phyloP scores from a whole-genome alignment of 192 early-diverging fungal species.

The Spinellus fusiger region DNA sequence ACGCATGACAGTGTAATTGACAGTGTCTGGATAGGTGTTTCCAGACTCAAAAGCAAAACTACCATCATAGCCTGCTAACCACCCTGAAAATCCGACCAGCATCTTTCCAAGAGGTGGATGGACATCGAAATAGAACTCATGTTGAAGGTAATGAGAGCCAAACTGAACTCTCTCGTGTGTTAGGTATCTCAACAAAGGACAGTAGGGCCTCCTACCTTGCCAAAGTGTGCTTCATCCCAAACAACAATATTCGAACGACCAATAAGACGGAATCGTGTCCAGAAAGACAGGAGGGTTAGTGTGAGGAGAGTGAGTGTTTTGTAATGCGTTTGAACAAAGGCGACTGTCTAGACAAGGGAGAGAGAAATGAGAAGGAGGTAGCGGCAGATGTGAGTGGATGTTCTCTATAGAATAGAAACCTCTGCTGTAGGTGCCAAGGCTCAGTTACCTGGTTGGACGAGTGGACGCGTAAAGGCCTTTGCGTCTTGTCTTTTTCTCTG shows the following conservation, averaged over 20 bases:
- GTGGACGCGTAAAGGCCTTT: slow-evolving; percentile 25
- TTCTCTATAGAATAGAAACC: background rate
- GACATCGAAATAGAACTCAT: slow-evolving; percentile 95
- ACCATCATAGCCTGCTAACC: slow-evolving; percentile 85
- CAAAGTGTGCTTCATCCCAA: slow-evolving; percentile 73
- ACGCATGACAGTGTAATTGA: slow-evolving; percentile 91
- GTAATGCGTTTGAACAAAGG: slow-evolving; percentile 41
- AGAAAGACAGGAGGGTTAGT: slow-evolving; percentile 58
- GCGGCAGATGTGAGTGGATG: background rate
- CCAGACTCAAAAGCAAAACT: slow-evolving; percentile 81
- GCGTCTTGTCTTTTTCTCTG: slow-evolving; percentile 11
- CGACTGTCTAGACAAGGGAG: slow-evolving; percentile 29
- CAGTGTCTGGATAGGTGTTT: slow-evolving; percentile 62
- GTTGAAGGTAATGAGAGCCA: slow-evolving; percentile 89
- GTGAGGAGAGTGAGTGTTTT: slow-evolving; percentile 40
- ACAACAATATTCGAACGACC: slow-evolving; percentile 54
- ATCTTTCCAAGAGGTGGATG: slow-evolving; percentile 99
- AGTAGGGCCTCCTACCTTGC: slow-evolving; percentile 35
- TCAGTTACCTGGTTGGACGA: slow-evolving; percentile 45
- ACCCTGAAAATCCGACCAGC: slow-evolving; percentile 80
- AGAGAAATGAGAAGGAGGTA: background rate
- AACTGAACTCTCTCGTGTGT: slow-evolving; percentile 53
- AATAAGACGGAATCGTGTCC: slow-evolving; percentile 61
- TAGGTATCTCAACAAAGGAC: background rate
- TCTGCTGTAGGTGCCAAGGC: background rate